Base-by-base conservation (phyloP, 805 yeast species). In the Sugiyamaella lignohabitans region DNA sequence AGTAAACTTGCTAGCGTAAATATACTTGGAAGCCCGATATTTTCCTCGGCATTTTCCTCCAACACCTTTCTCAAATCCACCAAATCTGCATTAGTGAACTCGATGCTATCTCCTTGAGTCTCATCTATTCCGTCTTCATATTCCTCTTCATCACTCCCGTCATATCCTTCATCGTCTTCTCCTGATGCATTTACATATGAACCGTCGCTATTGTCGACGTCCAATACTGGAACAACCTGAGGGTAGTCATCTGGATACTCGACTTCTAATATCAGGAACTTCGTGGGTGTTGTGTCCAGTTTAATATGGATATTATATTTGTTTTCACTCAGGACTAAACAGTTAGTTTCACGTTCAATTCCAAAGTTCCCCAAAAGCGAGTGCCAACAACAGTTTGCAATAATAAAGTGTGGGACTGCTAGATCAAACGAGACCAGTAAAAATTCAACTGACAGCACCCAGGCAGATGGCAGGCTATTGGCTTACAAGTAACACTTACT, bases 21-120 rank as follows among this genome's bases (percentile, higher is more conserved):
- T 4, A 91, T 75, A 54, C 88, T 81, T n/a, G 96, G 95, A 75
- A 91, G 83, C 0, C 98, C 98, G 1, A 89, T 50, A 58, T 86
- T 82, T 59, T 84, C 79, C 49, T 80, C 82, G 2, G 93, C 93
- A 27, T 53, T 53, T 41, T 62, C 65, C 2, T 37, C 50, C 36
- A 63, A 46, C 46, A 68, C 73, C 3, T 46, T 67, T 38, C 27
- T 23, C 6, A 38, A 10, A 10, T 20, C 24, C 8, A 21, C 10
- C 16, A 38, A 10, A 38, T 38, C 41, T 17, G 24, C 27, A 23
- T 38, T 38, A 5, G 41, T 21, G 6, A 38, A 23, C 24, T 66
- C 69, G n/a, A 59, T 64, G 6, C 61, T 70, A 2, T 67, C 74
- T 2, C 72, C 72, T 18, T 71, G 75, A 36, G 70, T 77, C 5